Percentiles rank a stretch among this genome's conserved stretches.
Conservation (phyloP, 768 basidiomycete genomes). For the Mycena kentingensis region DNA sequence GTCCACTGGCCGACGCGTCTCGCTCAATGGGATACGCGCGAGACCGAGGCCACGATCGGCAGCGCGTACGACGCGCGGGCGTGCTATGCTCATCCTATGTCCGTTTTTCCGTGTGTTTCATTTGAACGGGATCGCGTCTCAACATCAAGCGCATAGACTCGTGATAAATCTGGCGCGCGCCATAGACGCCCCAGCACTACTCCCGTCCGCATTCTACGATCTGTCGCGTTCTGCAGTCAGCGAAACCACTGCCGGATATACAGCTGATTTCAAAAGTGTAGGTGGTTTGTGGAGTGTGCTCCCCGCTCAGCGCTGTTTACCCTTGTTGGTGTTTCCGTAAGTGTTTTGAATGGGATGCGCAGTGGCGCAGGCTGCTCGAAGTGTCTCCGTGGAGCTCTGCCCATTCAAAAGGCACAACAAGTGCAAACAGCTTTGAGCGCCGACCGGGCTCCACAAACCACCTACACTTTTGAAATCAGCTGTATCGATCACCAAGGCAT, state of each 20-base stretch:
- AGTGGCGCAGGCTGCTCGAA: no score
- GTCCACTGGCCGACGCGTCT: slow-evolving; percentile 64
- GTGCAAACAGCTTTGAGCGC: no score
- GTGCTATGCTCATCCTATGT: slow-evolving; percentile 70
- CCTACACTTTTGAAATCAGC: no score
- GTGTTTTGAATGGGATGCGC: no score
- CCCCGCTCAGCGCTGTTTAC: no score
- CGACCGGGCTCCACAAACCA: no score
- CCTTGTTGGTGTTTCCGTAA: no score
- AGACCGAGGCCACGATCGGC: slow-evolving; percentile 54
- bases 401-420: no score
- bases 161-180: slow-evolving; percentile 69
- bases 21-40: slow-evolving; percentile 65
- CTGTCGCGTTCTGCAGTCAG: slow-evolving; percentile 70
- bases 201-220: slow-evolving; percentile 81
- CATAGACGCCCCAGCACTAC: slow-evolving; percentile 54
- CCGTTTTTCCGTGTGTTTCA: slow-evolving; percentile 27
- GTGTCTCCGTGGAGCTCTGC: no score
- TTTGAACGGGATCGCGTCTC: slow-evolving; percentile 12
- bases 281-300: no score
- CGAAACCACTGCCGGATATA: slow-evolving; percentile 57
- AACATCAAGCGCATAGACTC: slow-evolving; percentile 41
- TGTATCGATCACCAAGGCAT: slow-evolving; percentile 38
- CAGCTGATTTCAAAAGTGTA: no score
- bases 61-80: slow-evolving; percentile 61